A percentile compares a stretch with the other conserved stretches of the same genome.
phyloP scores from a whole-genome alignment of 148 eudicot genomes.

The Cornus florida region DNA sequence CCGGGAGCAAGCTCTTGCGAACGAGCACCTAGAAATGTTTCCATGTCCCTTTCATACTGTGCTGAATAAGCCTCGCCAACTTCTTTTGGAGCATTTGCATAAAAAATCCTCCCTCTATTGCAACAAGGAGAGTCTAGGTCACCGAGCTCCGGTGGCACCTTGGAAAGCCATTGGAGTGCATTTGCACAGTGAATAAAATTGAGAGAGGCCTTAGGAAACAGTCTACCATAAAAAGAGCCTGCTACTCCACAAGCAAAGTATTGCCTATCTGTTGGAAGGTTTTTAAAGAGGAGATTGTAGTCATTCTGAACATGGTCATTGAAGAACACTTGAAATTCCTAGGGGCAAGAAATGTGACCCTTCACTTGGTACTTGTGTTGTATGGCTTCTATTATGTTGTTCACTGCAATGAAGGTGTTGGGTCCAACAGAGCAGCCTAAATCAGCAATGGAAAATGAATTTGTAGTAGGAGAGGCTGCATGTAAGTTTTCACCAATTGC shows the following conservation, averaged over 20 bases:
- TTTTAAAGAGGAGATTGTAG: background rate
- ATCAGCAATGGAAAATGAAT: background rate
- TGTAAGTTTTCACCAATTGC: background rate
- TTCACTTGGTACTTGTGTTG: background rate
- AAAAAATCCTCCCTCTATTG: background rate
- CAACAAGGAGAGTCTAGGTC: background rate
- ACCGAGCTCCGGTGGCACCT: background rate
- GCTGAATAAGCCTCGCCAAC: background rate
- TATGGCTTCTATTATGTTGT: background rate
- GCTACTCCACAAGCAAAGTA: background rate
- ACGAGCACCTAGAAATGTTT: background rate
- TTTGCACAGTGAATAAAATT: background rate
- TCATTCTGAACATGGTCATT: background rate
- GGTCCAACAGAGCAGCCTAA: background rate
- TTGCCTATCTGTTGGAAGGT: background rate
- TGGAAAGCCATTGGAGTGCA: background rate
- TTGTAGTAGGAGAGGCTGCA: background rate
- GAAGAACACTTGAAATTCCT: background rate
- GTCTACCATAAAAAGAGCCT: background rate
- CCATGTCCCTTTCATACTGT: background rate
- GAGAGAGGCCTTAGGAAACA: background rate
- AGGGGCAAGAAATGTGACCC: background rate
- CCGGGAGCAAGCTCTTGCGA: background rate
- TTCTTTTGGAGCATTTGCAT: background rate
- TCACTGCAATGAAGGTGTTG: background rate